Base-by-base conservation (phyloP, 2,329 filamentous ascomycete genomes). In the Cercospora citrullina region DNA sequence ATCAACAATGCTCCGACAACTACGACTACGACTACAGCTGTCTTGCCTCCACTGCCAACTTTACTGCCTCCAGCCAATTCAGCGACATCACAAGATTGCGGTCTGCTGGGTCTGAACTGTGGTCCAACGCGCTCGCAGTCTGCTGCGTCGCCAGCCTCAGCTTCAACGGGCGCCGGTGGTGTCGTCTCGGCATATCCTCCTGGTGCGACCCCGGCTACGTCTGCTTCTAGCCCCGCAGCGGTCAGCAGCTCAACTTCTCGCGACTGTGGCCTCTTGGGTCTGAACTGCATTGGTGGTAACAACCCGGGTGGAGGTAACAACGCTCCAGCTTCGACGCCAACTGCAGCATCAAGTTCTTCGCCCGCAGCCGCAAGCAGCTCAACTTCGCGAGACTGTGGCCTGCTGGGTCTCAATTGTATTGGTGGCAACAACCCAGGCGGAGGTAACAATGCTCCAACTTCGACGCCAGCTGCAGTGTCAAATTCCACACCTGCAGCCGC, bases 1-100 rank as follows among this genome's bases (percentile, higher is more conserved):
- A 58, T 64, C 26, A 66, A 64, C 21, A 64, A 67, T 64, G 45
- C 60, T 16, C 31, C 57, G 30, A 62, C 63, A n/a, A 60, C 64
- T 6, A 65, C 55, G 14, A 66, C 16, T n/a, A 39, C 58, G 12
- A 71, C 42, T 8, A 63, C 66, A 1, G 62, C 66, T 55, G 39
- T 28, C 18, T 18, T 64, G 42, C 45, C 64, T 30, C 23, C 45
- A 8, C 55, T 57, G 7, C 21, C 59, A 12, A 39, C 42, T 12
- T 67, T 58, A 60, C 58, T 60, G 14, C 48, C 61, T 30, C 18
- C 63, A 28, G 53, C 31, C 48, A 51, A 64, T 14, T 45, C 67
- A 9, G 60, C 51, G 4, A 14, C 42, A 31, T 63, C 51, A 28
- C 23, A 26, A 3, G 62, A 64, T 48, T 64, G 62, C 8, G 62